phyloP scores from a whole-genome alignment of 805 yeast species.

The Candida chauliodis region DNA sequence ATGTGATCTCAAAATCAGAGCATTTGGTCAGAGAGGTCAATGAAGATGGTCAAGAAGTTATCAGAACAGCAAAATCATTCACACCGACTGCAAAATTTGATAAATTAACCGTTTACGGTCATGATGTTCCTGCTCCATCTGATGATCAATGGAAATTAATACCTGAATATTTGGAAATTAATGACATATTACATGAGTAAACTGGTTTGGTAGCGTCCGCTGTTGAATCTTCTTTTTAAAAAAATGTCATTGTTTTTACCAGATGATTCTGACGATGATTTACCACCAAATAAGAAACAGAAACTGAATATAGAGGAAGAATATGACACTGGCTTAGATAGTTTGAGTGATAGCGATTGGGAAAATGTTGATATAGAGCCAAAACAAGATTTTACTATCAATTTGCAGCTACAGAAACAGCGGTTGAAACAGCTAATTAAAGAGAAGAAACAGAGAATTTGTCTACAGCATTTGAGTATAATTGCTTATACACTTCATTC shows the following conservation, averaged over 20 bases:
- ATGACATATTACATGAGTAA: constrained; percentile 20
- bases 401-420: background rate
- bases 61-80: constrained; percentile 19
- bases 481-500: constrained; percentile 21
- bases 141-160: constrained; percentile 24
- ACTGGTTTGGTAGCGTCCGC: background rate
- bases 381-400: background rate
- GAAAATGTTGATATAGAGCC: constrained; percentile 14
- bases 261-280: constrained; percentile 8
- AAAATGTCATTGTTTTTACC: constrained; percentile 2
- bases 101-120: constrained; percentile 26
- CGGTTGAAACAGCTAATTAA: constrained; percentile 5
- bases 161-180: constrained; percentile 27
- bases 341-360: constrained; percentile 15
- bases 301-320: background rate
- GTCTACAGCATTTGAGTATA: constrained; percentile 22
- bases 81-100: constrained; percentile 22
- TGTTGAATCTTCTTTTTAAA: no score
- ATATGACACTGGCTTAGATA: constrained; percentile 1
- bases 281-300: constrained; percentile 1
- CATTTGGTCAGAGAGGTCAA: constrained; percentile 14
- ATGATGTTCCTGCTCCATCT: constrained; percentile 21
- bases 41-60: constrained; percentile 13
- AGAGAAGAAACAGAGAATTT: constrained; percentile 9
- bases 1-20: constrained; percentile 24